Conservation (phyloP, 164 flowering plant genomes). For the Stephania yunnanensis region DNA sequence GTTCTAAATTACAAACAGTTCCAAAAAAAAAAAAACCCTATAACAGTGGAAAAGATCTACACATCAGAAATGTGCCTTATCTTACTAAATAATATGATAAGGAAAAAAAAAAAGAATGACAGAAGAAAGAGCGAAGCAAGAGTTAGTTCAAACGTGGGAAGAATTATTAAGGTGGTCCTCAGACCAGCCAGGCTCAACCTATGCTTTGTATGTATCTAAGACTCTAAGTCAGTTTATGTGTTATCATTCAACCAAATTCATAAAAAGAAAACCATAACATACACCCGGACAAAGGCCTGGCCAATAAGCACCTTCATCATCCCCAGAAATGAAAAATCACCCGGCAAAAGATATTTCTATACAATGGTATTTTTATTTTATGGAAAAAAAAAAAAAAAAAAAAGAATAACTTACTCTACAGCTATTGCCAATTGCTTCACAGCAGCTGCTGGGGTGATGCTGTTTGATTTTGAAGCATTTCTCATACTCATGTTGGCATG, state of each 20-base stretch:
- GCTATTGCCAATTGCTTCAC: constrained; percentile 71
- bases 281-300: neutral
- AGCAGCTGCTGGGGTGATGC: constrained; percentile 53
- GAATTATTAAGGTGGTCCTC: no score
- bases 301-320: neutral
- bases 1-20: no score
- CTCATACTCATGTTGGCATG: constrained; percentile 24
- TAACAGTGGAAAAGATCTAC: no score
- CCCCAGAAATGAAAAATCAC: neutral
- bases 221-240: no score
- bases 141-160: no score
- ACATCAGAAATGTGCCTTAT: no score
- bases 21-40: no score
- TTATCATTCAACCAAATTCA: neutral
- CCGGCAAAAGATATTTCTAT: constrained; percentile 6
- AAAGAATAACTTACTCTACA: constrained; percentile 54
- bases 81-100: no score
- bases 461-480: constrained; percentile 20
- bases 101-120: no score
- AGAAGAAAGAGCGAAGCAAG: no score
- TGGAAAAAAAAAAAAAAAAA: neutral
- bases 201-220: no score
- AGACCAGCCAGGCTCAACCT: no score
- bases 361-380: neutral
- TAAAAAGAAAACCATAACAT: neutral